phyloP scores from a whole-genome alignment of 768 basidiomycete genomes.

The Hypholoma fasciculare region DNA sequence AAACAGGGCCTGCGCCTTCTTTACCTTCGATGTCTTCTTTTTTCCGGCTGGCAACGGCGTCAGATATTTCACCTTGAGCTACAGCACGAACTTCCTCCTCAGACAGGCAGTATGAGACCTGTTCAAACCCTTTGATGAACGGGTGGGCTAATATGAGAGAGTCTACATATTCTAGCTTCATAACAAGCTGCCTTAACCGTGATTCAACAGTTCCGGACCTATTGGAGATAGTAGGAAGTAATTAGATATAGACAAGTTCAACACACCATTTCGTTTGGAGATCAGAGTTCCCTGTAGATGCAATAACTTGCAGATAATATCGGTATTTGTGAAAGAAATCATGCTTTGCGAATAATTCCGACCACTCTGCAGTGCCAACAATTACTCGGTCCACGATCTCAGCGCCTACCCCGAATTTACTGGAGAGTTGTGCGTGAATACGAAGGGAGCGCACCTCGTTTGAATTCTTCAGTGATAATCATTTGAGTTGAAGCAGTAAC shows the following conservation, averaged over 20 bases:
- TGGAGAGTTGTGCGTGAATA: neutral
- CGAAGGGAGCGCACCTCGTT: constrained; percentile 59
- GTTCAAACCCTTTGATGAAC: constrained; percentile 92
- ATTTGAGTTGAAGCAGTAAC: constrained; percentile 94
- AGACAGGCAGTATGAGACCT: constrained; percentile 77
- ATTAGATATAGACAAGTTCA: neutral
- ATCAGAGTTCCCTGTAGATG: constrained; percentile 83
- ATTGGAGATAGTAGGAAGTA: constrained; percentile 3
- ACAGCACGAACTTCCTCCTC: constrained; percentile 89
- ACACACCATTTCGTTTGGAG: constrained; percentile 90
- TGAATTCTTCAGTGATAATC: constrained; percentile 95
- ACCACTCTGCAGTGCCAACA: constrained; percentile 81
- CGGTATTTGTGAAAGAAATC: constrained; percentile 98
- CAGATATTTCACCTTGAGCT: constrained; percentile 84
- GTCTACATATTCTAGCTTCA: constrained; percentile 97
- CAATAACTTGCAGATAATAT: constrained; percentile 95
- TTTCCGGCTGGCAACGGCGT: constrained; percentile 68
- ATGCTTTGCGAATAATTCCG: constrained; percentile 91
- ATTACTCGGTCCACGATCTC: constrained; percentile 94
- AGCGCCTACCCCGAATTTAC: constrained; percentile 55
- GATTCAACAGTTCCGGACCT: constrained; percentile 98
- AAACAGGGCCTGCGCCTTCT: constrained; percentile 76
- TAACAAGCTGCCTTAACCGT: constrained; percentile 90
- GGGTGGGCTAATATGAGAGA: constrained; percentile 92
- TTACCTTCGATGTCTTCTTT: constrained; percentile 78